Evolutionary conservation across 192 early-diverging fungal genomes (phyloP).

Genomic region (Coemansia sp.): DNA sequence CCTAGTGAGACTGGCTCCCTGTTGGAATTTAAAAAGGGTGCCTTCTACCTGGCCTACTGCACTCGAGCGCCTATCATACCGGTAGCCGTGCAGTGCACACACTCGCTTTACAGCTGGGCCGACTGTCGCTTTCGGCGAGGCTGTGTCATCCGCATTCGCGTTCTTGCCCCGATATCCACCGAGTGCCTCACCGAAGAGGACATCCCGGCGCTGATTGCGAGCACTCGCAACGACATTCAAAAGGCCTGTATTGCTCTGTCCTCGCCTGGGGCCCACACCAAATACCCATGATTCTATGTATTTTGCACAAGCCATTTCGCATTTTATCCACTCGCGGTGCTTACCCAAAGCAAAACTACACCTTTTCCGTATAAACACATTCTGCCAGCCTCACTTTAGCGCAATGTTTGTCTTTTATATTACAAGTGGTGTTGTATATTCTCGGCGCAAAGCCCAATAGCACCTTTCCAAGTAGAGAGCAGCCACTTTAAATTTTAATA

Average conservation of each 20-base stretch:
- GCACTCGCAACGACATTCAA: slow-evolving; percentile 40
- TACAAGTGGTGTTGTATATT: too few species aligned
- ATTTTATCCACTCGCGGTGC: too few species aligned
- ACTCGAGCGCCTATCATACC: slow-evolving; percentile 82
- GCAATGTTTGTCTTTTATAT: not conserved
- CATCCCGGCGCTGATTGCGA: slow-evolving; percentile 38
- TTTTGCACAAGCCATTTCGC: too few species aligned
- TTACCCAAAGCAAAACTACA: too few species aligned
- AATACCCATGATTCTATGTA: not conserved
- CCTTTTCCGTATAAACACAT: too few species aligned
- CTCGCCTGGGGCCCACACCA: not conserved
- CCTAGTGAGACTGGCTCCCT: slow-evolving; percentile 64
- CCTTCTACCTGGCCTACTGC: slow-evolving; percentile 89
- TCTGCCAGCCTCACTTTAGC: too few species aligned
- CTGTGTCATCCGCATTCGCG: slow-evolving; percentile 41
- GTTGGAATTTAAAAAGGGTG: slow-evolving; percentile 95
- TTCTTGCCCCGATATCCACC: slow-evolving; percentile 46
- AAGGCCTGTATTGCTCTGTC: slow-evolving; percentile 31
- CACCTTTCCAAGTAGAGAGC: not conserved
- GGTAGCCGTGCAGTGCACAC: slow-evolving; percentile 72
- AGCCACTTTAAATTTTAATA: too few species aligned
- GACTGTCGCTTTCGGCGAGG: slow-evolving; percentile 34
- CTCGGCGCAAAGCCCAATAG: too few species aligned
- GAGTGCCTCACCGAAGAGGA: slow-evolving; percentile 42
- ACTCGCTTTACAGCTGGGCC: slow-evolving; percentile 40